Conservation (phyloP, 208 protist genomes). For the Leishmania arabica region DNA sequence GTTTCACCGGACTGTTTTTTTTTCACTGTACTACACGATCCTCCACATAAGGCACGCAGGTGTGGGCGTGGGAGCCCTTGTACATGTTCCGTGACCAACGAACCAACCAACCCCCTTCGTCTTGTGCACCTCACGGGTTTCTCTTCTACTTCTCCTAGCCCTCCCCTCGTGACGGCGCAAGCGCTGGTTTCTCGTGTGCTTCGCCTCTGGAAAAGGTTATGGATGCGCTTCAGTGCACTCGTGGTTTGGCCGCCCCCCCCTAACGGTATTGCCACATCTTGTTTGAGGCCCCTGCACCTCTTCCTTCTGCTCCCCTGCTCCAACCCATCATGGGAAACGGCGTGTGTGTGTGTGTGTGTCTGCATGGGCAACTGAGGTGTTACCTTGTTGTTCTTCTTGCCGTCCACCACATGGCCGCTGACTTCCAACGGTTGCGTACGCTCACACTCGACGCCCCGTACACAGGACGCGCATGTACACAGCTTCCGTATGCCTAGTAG, state of each 20-base stretch:
- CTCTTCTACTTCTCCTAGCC: neutral
- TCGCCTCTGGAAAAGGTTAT: neutral
- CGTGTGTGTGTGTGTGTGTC: neutral
- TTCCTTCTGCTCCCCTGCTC: neutral
- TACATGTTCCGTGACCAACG: neutral
- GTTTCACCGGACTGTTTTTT: neutral
- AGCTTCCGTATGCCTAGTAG: neutral
- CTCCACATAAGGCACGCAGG: neutral
- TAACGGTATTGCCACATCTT: neutral
- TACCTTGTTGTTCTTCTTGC: neutral
- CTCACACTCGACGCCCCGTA: neutral
- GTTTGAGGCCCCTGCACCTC: neutral
- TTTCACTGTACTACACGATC: neutral
- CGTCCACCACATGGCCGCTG: neutral
- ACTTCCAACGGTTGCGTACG: neutral
- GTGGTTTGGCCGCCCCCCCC: neutral
- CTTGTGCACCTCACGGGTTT: neutral
- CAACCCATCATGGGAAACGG: neutral
- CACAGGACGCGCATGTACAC: neutral
- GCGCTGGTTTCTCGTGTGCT: too few relatives aligned
- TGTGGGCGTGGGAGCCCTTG: neutral
- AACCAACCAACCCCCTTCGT: neutral
- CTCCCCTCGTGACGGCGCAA: neutral
- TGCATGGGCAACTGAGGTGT: neutral
- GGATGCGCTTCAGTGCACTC: neutral